phyloP scores from a whole-genome alignment of 306 rosid genomes.

The Carpinus fangiana region DNA sequence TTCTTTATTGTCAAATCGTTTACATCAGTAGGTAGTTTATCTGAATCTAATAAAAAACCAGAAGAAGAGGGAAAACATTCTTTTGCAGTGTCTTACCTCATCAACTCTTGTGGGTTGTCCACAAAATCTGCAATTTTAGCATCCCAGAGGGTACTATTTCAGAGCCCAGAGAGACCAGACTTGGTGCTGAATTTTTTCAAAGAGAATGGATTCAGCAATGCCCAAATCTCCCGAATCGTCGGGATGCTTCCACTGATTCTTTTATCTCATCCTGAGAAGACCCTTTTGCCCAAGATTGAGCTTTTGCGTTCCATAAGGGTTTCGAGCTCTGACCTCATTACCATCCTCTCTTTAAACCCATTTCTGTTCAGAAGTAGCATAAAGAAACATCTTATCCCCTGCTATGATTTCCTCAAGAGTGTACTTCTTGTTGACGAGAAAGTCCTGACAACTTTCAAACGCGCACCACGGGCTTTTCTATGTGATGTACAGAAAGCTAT shows the following conservation, averaged over 20 bases:
- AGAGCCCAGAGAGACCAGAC: no score
- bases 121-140: no score
- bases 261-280: slow-evolving; percentile 23
- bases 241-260: slow-evolving; percentile 13
- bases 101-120: no score
- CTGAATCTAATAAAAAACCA: background rate
- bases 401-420: no score
- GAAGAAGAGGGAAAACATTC: no score
- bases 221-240: slow-evolving; percentile 25
- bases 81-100: no score
- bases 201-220: no score
- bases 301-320: no score
- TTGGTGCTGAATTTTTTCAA: no score
- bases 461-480: background rate
- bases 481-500: background rate
- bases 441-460: background rate
- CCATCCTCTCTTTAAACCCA: no score
- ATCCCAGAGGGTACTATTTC: no score
- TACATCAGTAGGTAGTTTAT: background rate
- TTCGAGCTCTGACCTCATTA: background rate
- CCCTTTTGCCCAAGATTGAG: slow-evolving; percentile 13
- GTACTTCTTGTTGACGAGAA: background rate
- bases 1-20: background rate
- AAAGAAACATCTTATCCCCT: no score
- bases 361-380: background rate